Evolutionary conservation across 2,329 filamentous ascomycete genomes (phyloP).

Genomic region (Ophiostoma pallidulum): DNA sequence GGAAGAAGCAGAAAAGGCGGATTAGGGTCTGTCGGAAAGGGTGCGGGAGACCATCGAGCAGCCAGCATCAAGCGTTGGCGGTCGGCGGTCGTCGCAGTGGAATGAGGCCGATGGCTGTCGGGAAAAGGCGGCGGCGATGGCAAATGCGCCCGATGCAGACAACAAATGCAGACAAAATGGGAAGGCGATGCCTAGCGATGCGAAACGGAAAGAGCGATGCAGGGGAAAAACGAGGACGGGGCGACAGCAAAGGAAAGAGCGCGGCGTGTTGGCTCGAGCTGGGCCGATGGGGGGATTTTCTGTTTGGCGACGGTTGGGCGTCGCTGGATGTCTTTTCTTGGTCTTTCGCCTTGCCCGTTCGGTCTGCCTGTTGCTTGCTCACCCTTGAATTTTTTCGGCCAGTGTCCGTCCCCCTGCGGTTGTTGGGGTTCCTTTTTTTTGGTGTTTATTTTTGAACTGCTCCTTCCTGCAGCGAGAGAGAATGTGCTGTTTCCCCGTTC

Average conservation of each 20-base stretch:
- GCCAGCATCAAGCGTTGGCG: no score
- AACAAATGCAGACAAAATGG: background rate
- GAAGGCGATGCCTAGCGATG: background rate
- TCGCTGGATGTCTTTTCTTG: slow-evolving; percentile 13
- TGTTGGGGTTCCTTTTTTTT: slow-evolving; percentile 6
- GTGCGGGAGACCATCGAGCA: background rate
- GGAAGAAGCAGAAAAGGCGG: background rate
- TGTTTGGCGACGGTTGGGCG: slow-evolving; percentile 11
- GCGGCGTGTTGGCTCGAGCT: background rate
- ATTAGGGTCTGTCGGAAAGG: background rate
- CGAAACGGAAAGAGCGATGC: slow-evolving; percentile 7
- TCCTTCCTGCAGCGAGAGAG: no score
- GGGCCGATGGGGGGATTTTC: slow-evolving; percentile 2
- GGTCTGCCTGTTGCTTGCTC: background rate
- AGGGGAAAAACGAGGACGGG: background rate
- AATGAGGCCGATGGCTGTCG: slow-evolving; percentile 1
- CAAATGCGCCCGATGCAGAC: slow-evolving; percentile 4
- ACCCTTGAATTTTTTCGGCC: slow-evolving; percentile 9
- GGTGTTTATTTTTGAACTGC: slow-evolving; percentile 13
- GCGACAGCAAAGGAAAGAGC: slow-evolving; percentile 8
- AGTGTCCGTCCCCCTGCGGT: slow-evolving; percentile 3
- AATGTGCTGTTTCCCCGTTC: no score
- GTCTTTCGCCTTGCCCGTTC: background rate
- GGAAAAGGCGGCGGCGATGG: background rate
- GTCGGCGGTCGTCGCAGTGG: no score